Base-by-base conservation (phyloP, 257 asterid genomes). In the Ligustrum vulgare region DNA sequence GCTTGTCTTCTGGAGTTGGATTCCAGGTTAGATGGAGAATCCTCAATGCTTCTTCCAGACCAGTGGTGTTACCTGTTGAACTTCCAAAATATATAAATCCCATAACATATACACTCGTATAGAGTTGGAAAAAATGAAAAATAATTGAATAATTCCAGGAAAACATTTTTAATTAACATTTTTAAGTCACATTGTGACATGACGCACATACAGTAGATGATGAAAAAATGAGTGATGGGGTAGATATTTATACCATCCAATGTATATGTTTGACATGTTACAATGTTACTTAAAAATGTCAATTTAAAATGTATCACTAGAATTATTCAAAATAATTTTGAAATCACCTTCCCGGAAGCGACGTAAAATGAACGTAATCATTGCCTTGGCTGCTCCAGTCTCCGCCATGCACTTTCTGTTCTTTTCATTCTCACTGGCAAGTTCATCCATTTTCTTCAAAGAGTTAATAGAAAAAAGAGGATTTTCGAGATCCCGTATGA, bases 401-500 rank as follows among this genome's bases (percentile, higher is more conserved):
- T 89, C 99, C 12, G 79, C 86, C 88, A 94, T 82, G 80, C 82
- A 75, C 69, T 82, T 84, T 47, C 69, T 82, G 67, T 92, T 89
- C 78, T 56, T 78, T 15, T 87, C 93, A 7, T 77, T 78, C 54
- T 91, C 96, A 9, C n/a, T 41, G 0, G 84, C 85, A 31, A 92
- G 82, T 34, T 84, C 90, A 13, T 75, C 81, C 78, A 94, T 0
- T 72, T 83, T 92, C 67, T 67, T 83, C 39, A 94, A 64, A 15
- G 90, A 83, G 13, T 54, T 71, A 1, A 70, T 15, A 13, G 63
- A 72, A 69, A 10, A 34, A 11, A n/a, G 49, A 0, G 73, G 36
- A 54, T 60, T 80, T 3, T 71, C 78, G 0, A 89, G 74, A 7
- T 88, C 88, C 5, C 96, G 87, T 1, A 84, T 58, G 71, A 94